Conservation (phyloP, 2,329 filamentous ascomycete genomes). For the Botrytis paeoniae region DNA sequence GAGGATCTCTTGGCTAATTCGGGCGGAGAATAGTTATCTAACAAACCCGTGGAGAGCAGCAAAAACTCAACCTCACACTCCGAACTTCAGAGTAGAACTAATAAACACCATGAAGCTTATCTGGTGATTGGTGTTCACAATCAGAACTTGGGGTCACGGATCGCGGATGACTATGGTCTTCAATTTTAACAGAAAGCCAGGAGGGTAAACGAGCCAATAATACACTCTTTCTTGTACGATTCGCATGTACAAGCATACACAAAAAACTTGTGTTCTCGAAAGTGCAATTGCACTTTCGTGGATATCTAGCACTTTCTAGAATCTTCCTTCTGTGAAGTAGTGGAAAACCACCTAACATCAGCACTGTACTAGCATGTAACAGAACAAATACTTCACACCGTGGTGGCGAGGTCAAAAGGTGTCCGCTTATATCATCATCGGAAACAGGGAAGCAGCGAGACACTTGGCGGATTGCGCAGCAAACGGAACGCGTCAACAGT, state of each 20-base stretch:
- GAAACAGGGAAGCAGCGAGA: neutral
- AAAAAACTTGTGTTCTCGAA: neutral
- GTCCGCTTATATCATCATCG: conserved; percentile 11
- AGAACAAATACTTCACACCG: neutral
- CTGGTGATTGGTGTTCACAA: neutral
- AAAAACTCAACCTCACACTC: neutral
- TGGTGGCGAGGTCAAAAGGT: neutral
- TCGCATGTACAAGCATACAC: neutral
- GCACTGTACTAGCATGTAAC: neutral
- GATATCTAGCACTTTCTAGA: neutral
- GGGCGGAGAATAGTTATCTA: neutral
- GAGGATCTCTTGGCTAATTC: neutral
- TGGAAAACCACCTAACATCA: neutral
- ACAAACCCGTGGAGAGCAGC: neutral
- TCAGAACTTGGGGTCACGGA: neutral
- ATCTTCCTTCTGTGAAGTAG: neutral
- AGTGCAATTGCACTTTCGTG: conserved; percentile 16
- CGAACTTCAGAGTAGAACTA: neutral
- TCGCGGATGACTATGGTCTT: neutral
- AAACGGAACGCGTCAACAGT: conserved; percentile 10
- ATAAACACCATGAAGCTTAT: neutral
- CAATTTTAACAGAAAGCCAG: neutral
- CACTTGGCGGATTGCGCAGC: conserved; percentile 14
- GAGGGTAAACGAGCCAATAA: neutral
- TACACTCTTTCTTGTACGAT: neutral